A percentile compares a stretch with the other conserved stretches of the same genome.
Evolutionary conservation across 441 rosid species (phyloP).

Genomic region (Isatis lusitanica): DNA sequence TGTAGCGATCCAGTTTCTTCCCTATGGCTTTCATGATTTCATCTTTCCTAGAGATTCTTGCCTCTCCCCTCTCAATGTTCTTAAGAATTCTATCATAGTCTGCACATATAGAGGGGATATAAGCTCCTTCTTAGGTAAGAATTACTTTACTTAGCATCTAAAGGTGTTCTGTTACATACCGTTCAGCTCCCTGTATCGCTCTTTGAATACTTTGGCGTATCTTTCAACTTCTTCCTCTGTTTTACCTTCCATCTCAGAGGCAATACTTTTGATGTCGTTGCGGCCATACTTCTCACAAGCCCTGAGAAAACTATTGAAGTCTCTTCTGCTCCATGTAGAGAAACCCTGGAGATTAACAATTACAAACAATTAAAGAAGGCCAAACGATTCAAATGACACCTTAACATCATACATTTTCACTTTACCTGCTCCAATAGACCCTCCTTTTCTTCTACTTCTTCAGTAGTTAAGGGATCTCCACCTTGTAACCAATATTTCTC

Average conservation of each 20-base stretch:
- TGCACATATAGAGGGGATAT: slow-evolving; percentile 19
- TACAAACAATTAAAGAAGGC: slow-evolving; percentile 13
- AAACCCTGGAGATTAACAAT: slow-evolving; percentile 63
- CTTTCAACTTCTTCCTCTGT: slow-evolving; percentile 95
- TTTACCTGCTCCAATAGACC: slow-evolving; percentile 82
- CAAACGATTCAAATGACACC: background rate
- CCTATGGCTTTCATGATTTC: slow-evolving; percentile 99
- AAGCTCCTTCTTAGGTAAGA: background rate
- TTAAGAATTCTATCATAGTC: slow-evolving; percentile 97
- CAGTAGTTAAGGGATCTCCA: slow-evolving; percentile 96
- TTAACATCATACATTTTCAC: slow-evolving; percentile 16
- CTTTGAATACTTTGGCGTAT: slow-evolving; percentile 89
- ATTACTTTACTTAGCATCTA: background rate
- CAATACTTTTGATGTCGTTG: slow-evolving; percentile 79
- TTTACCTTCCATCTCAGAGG: slow-evolving; percentile 97
- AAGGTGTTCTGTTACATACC: slow-evolving; percentile 45
- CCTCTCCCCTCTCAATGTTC: slow-evolving; percentile 98
- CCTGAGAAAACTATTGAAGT: slow-evolving; percentile 86
- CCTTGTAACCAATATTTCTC: slow-evolving; percentile 46
- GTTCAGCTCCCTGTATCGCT: slow-evolving; percentile 91
- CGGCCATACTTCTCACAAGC: slow-evolving; percentile 99
- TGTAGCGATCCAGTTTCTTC: slow-evolving; percentile 97
- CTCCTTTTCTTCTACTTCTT: slow-evolving; percentile 97
- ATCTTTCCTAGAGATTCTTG: slow-evolving; percentile 94
- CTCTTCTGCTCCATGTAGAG: slow-evolving; percentile 98